Evolutionary conservation across 169 alveolate species (phyloP), one percentile per base, ranked within the genome.

Genomic region (Besnoitia besnoiti): DNA sequence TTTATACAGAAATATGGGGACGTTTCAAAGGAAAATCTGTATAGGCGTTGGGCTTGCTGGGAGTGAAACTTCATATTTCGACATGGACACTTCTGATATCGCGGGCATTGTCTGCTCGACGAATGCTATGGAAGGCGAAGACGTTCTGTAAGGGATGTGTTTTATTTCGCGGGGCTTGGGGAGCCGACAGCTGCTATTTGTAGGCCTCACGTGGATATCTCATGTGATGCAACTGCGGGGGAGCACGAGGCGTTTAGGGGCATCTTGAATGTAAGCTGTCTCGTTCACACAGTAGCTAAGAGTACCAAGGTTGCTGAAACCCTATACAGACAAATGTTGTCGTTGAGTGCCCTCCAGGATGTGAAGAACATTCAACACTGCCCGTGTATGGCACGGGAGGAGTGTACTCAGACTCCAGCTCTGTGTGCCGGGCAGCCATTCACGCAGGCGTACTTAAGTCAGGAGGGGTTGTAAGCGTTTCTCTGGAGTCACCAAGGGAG

Each of bases 41-140:
- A 33, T 42, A 92, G 67, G 67, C 16, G 51, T 76, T 49, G 96
- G 85, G 92, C 92, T 93, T 96, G 59, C 87, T 37, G 87, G 87
- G 49, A 37, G 47, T 16, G 30, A 77, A 14, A 42, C 59, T 51
- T 19, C 87, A 39, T 77, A 77, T 44, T 77, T 97, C 90, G 96
- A 97, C 80, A 91, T 97, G 87, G 97, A 95, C 84, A 85, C 96
- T 27, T 95, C 98, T 7, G 96, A 97, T 84, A 91, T 97, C 47
- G 97, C 96, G 55, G 99, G 98, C 10, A 93, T 97, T 67, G 97
- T 94, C 46, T 97, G 99, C 61, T 97, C 98, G 27, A 97, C 99
- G 10, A 97, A 97, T 93, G 92, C 94, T 27, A 96, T 96, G n/a
- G 97, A 96, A 59, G 97, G 94, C 62, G 95, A 94, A 62, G 89